A percentile compares a stretch with the other conserved stretches of the same genome.
Evolutionary conservation across 257 asterid genomes (phyloP).

Genomic region (Fraxinus anomala): DNA sequence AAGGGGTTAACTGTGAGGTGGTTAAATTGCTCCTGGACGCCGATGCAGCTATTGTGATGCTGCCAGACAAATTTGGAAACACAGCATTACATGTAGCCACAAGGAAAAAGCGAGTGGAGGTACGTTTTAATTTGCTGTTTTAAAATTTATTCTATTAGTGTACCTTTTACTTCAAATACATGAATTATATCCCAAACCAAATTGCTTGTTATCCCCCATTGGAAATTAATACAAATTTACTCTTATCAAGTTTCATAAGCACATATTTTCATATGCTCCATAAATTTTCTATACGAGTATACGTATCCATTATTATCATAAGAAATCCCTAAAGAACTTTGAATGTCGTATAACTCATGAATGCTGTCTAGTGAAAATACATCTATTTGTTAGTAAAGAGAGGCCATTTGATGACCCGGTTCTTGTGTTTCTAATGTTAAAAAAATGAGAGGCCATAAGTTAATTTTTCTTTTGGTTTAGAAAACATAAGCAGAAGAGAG

Average conservation of each 20-base stretch:
- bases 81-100: conserved; percentile 61
- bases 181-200: not conserved
- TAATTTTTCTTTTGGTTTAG: not conserved
- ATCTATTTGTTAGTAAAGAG: not conserved
- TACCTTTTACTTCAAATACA: not conserved
- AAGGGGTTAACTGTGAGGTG: conserved; percentile 51
- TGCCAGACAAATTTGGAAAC: conserved; percentile 54
- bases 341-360: not conserved
- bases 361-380: not conserved
- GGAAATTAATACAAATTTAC: not conserved
- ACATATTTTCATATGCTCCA: not conserved
- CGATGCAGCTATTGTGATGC: conserved; percentile 61
- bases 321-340: not conserved
- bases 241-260: not conserved
- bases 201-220: not conserved
- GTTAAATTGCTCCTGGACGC: conserved; percentile 50
- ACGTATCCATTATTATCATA: conserved; percentile 3
- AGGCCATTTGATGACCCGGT: not conserved
- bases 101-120: conserved; percentile 53
- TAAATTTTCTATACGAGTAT: not conserved
- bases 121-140: conserved; percentile 15
- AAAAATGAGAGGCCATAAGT: not conserved
- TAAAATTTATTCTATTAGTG: not conserved
- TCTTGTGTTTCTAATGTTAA: not conserved
- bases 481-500: not conserved